Conservation (phyloP, 176 grass and related monocot species). For the Otatea glauca region DNA sequence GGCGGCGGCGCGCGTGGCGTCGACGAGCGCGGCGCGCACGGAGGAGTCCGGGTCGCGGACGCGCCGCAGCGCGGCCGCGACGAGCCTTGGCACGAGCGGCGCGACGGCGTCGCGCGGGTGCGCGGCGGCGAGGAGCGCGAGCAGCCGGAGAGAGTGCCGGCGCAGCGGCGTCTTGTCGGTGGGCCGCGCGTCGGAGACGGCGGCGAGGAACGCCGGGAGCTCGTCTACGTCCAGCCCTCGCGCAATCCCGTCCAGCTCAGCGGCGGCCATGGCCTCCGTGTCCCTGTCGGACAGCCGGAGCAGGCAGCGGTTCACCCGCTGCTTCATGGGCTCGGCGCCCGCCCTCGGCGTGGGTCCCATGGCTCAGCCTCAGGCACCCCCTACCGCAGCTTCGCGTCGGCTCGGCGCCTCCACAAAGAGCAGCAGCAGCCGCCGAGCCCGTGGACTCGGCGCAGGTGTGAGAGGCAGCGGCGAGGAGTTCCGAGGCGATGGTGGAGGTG, state of each 20-base stretch:
- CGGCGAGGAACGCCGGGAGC: constrained; percentile 65
- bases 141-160: constrained; percentile 82
- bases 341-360: constrained; percentile 48
- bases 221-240: constrained; percentile 64
- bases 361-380: background rate
- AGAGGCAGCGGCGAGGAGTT: background rate
- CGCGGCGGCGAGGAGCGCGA: constrained; percentile 61
- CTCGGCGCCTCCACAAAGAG: background rate
- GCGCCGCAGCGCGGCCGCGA: constrained; percentile 71
- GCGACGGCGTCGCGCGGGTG: constrained; percentile 62
- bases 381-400: background rate
- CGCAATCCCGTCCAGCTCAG: constrained; percentile 81
- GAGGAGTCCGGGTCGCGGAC: constrained; percentile 94
- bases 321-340: constrained; percentile 59
- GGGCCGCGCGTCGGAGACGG: constrained; percentile 79
- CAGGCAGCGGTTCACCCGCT: constrained; percentile 93
- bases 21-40: constrained; percentile 82
- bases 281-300: constrained; percentile 79
- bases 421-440: background rate
- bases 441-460: background rate
- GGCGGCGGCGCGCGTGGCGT: constrained; percentile 71
- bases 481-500: background rate
- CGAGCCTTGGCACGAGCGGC: constrained; percentile 75
- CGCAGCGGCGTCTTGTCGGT: constrained; percentile 82
- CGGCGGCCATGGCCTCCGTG: constrained; percentile 94